phyloP scores from a whole-genome alignment of 1,284 basidiomycete genomes.

The Xanthoconium separans region DNA sequence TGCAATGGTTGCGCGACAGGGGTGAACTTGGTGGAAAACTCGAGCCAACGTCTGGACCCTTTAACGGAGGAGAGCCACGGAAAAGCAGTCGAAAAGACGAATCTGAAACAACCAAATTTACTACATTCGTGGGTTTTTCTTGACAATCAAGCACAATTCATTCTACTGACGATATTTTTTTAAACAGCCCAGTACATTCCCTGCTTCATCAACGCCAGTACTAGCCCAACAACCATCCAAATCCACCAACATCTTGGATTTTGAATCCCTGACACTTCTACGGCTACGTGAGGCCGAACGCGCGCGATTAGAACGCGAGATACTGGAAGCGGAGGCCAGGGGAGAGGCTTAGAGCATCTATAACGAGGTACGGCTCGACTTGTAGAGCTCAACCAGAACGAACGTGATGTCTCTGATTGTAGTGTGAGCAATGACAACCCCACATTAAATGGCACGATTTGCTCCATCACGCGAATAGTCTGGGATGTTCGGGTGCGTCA shows the following conservation, averaged over 20 bases:
- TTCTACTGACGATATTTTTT: conserved; percentile 2
- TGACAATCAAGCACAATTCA: not conserved
- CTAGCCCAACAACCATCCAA: conserved; percentile 13
- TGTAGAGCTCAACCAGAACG: conserved; percentile 4
- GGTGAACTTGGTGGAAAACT: conserved; percentile 50
- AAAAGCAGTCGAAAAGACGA: not conserved
- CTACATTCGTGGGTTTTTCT: conserved; percentile 29
- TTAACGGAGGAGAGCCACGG: not conserved
- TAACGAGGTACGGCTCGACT: conserved; percentile 15
- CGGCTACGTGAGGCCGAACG: conserved; percentile 79
- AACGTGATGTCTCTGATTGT: conserved; percentile 7
- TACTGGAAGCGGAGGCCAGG: conserved; percentile 60
- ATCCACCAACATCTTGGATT: conserved; percentile 46
- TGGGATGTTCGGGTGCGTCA: not conserved
- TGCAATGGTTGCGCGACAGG: conserved; percentile 73
- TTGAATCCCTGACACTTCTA: conserved; percentile 79
- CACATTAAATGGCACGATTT: not conserved
- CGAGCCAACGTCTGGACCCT: not conserved
- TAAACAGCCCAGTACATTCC: conserved; percentile 25
- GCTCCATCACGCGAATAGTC: too few relatives aligned
- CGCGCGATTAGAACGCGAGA: conserved; percentile 73
- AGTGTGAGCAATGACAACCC: not conserved
- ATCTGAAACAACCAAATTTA: conserved; percentile 20
- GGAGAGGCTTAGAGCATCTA: conserved; percentile 9
- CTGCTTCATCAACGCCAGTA: conserved; percentile 20